Evolutionary conservation across 139 green algal species (phyloP).

Genomic region (Trebouxia sp.): DNA sequence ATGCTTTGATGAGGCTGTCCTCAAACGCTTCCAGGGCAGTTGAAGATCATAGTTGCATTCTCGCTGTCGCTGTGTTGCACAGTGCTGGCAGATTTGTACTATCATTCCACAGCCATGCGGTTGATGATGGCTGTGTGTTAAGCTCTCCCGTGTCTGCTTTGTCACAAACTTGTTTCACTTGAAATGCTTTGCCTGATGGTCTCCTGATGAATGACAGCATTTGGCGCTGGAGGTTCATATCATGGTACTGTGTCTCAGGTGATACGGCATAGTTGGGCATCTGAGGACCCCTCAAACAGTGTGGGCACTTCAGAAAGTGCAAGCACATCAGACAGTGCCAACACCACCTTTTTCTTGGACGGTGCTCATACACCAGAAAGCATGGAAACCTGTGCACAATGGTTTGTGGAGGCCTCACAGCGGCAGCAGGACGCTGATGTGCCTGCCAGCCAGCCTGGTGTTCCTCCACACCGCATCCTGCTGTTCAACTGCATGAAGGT

Average conservation of each 20-base stretch:
- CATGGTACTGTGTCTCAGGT: background rate
- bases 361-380: conserved; percentile 96
- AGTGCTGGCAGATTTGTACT: too few species aligned
- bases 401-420: conserved; percentile 72
- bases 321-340: background rate
- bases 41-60: too few species aligned
- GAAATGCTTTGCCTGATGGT: too few species aligned
- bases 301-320: background rate
- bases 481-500: conserved; percentile 95
- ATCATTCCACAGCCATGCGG: too few species aligned
- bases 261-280: background rate
- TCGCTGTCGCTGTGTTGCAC: too few species aligned
- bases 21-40: too few species aligned
- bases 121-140: too few species aligned
- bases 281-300: background rate
- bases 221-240: background rate
- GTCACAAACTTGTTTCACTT: background rate
- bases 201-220: too few species aligned
- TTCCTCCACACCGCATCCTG: conserved; percentile 59
- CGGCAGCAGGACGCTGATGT: background rate
- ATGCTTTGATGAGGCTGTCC: too few species aligned
- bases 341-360: conserved; percentile 84
- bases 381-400: conserved; percentile 85
- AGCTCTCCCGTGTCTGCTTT: background rate
- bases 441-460: background rate